phyloP scores from a whole-genome alignment of 192 early-diverging fungal species.

The Coemansia sp. region DNA sequence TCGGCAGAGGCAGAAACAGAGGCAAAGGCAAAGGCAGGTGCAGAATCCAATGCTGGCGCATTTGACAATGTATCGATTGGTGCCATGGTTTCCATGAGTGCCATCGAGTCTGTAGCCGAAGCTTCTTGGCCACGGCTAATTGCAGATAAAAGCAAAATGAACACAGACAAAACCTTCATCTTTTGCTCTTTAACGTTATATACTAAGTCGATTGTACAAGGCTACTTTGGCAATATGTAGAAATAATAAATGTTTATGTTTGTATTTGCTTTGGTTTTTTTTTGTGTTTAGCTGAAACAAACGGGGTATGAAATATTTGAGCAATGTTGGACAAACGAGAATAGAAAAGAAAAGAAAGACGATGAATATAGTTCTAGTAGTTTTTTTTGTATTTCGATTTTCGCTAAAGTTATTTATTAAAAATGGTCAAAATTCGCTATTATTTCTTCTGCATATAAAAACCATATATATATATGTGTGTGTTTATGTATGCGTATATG shows the following conservation, averaged over 20 bases:
- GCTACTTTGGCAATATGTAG: neutral
- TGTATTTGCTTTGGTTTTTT: neutral
- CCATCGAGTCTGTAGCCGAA: neutral
- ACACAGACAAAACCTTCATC: slow-evolving; percentile 41
- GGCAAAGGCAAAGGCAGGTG: neutral
- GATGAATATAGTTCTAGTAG: neutral
- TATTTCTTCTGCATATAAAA: neutral
- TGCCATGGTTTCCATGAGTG: neutral
- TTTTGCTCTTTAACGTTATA: neutral
- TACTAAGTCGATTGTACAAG: neutral
- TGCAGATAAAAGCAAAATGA: slow-evolving; percentile 37
- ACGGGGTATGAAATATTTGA: neutral
- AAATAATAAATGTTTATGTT: neutral
- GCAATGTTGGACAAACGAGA: neutral
- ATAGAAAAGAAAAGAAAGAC: neutral
- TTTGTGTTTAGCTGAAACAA: neutral
- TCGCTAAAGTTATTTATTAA: neutral
- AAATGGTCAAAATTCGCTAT: neutral
- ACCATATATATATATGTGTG: too few relatives aligned
- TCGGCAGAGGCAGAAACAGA: too few relatives aligned
- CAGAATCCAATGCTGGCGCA: neutral
- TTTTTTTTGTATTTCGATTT: too few relatives aligned
- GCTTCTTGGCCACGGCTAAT: slow-evolving; percentile 22
- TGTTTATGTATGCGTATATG: neutral
- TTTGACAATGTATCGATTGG: neutral